Conservation (phyloP, 495 filamentous ascomycete genomes). For the Xylaria venustula region DNA sequence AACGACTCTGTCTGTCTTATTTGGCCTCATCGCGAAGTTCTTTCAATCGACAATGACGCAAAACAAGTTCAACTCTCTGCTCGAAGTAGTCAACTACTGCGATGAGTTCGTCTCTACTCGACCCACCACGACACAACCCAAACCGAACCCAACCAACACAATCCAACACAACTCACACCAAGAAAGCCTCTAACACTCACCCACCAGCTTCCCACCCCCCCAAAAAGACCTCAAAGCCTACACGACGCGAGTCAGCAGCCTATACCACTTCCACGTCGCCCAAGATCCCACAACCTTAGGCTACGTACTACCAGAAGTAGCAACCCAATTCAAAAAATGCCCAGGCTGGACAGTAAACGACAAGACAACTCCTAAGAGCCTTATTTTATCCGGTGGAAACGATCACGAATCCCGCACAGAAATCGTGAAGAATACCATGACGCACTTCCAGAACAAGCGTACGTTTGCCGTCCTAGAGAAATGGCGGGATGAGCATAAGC, state of each 20-base stretch:
- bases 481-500: conserved; percentile 76
- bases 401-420: background rate
- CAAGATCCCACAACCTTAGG: background rate
- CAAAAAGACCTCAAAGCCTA: background rate
- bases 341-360: background rate
- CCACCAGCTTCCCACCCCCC: conserved; percentile 5
- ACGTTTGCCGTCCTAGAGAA: conserved; percentile 64
- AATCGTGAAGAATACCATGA: background rate
- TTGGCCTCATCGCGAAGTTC: background rate
- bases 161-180: background rate
- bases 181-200: background rate
- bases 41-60: background rate
- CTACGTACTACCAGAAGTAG: conserved; percentile 5
- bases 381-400: background rate
- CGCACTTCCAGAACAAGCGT: conserved; percentile 51
- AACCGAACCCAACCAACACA: no score
- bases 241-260: background rate
- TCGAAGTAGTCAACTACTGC: conserved; percentile 11
- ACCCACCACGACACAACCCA: no score
- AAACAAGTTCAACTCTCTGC: background rate
- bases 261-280: conserved; percentile 11
- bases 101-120: conserved; percentile 5
- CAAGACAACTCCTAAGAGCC: background rate
- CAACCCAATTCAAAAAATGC: background rate
- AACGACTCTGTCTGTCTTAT: background rate